phyloP scores from a whole-genome alignment of 2,329 filamentous ascomycete genomes.

The Pseudocercospora cruenta region DNA sequence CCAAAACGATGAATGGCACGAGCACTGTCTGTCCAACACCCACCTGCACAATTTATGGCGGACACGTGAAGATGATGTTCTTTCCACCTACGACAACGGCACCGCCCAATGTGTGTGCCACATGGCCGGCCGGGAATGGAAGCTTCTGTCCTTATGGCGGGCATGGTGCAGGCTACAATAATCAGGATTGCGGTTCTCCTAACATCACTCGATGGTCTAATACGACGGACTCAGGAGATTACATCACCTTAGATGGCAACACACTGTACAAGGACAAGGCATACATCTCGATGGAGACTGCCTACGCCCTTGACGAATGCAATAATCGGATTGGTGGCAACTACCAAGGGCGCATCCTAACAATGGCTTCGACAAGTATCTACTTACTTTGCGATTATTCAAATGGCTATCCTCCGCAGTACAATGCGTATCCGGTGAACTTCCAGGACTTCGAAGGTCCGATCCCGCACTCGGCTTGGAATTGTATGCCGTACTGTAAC shows the following conservation, averaged over 20 bases:
- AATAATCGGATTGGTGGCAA: neutral
- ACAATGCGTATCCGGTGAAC: neutral
- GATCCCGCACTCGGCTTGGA: neutral
- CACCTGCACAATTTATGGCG: neutral
- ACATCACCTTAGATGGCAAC: neutral
- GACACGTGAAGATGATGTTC: slow-evolving; percentile 2
- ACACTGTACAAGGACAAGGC: slow-evolving; percentile 4
- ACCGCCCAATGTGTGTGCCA: slow-evolving; percentile 3
- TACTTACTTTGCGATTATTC: slow-evolving; percentile 3
- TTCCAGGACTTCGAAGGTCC: slow-evolving; percentile 3
- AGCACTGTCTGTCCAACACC: slow-evolving; percentile 1
- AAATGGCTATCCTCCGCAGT: neutral
- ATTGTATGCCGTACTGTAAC: slow-evolving; percentile 5
- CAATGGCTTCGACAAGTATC: slow-evolving; percentile 1
- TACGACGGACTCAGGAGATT: neutral
- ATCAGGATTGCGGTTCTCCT: slow-evolving; percentile 1
- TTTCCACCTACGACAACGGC: neutral
- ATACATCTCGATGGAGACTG: slow-evolving; percentile 2
- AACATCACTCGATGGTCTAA: neutral
- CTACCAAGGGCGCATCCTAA: neutral
- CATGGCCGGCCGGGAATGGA: slow-evolving; percentile 3
- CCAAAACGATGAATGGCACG: neutral
- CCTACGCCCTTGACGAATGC: neutral
- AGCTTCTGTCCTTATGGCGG: slow-evolving; percentile 1
- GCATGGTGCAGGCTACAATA: slow-evolving; percentile 5